Evolutionary conservation across 257 asterid species (phyloP), one percentile per base, ranked within the genome.

Genomic region (Solanum lycopersicoides): DNA sequence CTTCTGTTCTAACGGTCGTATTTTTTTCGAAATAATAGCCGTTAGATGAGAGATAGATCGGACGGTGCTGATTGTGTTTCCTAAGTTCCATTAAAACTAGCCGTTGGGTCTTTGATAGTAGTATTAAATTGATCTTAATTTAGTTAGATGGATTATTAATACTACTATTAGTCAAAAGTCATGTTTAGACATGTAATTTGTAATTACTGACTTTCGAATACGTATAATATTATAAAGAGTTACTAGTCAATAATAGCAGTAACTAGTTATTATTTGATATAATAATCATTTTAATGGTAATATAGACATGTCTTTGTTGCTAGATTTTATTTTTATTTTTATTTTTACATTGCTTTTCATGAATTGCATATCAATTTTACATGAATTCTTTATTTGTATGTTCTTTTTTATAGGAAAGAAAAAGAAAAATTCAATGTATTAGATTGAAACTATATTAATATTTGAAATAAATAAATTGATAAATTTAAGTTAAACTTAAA

Each of bases 1-100:
- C 89, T 86, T 50, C 39, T 74, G 4, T 88, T 71, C 91, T 90
- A 94, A 94, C 98, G 98, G 98, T 94, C 95, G 8, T 56, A 89
- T 92, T 90, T 79, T 88, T 47, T 69, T 32, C 3, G 66, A 89
- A 90, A 83, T 76, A 13, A 2, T 21, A 76, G 75, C 94, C 95
- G 93, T 93, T 87, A 74, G 93, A 89, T 91, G 35, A 50, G 13
- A 74, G 32, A 80, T 16, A 13, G 90, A 93, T 92, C 94, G 34
- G 73, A 91, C 92, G 96, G 93, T 34, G 12, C 0, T 44, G 0
- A 83, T 79, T 74, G 14, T 3, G 86, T 82, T 83, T 53, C 73
- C 65, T 16, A 7, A 1, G 25, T 76, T n/a, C 37, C 66, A 80
- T 39, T 18, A 11, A 53, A 9, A 59, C 80, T 84, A 45, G 82